phyloP scores from a whole-genome alignment of 2,329 filamentous ascomycete genomes.

The Aureobasidium zeae region DNA sequence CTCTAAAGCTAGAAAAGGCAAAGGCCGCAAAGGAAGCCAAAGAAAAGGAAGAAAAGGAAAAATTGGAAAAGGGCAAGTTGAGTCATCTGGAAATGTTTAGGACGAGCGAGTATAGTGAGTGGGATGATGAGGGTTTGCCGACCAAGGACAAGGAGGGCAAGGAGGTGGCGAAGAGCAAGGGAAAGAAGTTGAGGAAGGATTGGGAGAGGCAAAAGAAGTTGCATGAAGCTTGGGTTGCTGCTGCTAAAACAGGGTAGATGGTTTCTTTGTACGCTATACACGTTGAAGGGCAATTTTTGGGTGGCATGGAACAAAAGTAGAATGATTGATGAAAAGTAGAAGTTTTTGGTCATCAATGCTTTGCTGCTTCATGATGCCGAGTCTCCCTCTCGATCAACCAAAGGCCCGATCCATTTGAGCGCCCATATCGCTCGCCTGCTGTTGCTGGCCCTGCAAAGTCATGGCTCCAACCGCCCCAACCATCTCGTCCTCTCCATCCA shows the following conservation, averaged over 20 bases:
- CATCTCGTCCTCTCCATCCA: constrained; percentile 19
- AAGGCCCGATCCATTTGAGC: constrained; percentile 30
- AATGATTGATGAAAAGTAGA: not conserved
- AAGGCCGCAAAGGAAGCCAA: constrained; percentile 41
- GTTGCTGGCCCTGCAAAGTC: constrained; percentile 21
- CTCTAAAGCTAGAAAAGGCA: constrained; percentile 34
- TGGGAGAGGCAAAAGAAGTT: constrained; percentile 86
- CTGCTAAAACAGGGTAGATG: too few relatives aligned
- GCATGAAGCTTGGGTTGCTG: constrained; percentile 52
- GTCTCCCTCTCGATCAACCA: too few relatives aligned
- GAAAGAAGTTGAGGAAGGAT: constrained; percentile 78
- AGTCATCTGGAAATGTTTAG: constrained; percentile 50
- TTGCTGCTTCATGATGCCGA: too few relatives aligned
- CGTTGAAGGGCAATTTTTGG: constrained; percentile 15
- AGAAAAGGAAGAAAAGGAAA: constrained; percentile 39
- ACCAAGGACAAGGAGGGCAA: constrained; percentile 66
- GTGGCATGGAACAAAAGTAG: not conserved
- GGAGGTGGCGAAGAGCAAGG: constrained; percentile 68
- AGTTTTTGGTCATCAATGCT: too few relatives aligned
- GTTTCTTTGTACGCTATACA: too few relatives aligned
- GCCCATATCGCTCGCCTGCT: constrained; percentile 26
- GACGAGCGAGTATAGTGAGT: constrained; percentile 57
- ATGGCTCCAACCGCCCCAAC: constrained; percentile 15
- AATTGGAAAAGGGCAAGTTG: constrained; percentile 48
- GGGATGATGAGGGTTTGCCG: constrained; percentile 76